Evolutionary conservation across 225 moss, liverwort and hornwort genomes (phyloP), one percentile per base, ranked within the genome.

Genomic region (Physcomitrium patens): DNA sequence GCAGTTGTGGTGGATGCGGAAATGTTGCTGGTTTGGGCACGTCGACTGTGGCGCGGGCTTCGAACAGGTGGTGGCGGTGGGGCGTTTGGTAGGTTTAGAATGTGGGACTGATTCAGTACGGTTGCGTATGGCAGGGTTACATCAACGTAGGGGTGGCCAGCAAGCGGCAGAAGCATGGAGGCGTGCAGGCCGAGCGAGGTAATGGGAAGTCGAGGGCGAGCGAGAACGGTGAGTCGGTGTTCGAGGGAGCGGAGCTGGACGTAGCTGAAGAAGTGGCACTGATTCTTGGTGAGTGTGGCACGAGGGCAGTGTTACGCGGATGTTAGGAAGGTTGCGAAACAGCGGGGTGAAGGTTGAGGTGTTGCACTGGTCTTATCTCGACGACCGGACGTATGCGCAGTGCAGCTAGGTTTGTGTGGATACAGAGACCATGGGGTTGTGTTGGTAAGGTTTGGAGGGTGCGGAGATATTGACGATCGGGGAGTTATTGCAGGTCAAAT

Each of bases 231-330:
- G 83, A 84, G 10, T 74, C 76, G 11, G 74, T 80, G 68, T 88
- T 88, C 64, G 88, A 86, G 76, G 88, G 80, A 77, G 85, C 85
- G 59, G 88, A 88, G 74, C 85, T 85, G 88, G 85, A 85, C 55
- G 88, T 80, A 19, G 88, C 88, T 17, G 85, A 85, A 81, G 88
- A 88, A 70, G 76, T 88, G 78, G 88, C 88, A 14, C 79, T 79
- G 45, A 88, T 77, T 68, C 80, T 88, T 9, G 88, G 88, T 88
- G 54, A 71, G 88, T 81, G 31, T 37, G 31, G 31, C 31, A 37
- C 31, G 31, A 7, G 31, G 31, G 31, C 31, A 37, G 31, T 37
- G 31, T 37, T 37, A 37, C 31, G 31, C 5, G 5, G 31, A 37
- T 37, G 31, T 37, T 37, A 37, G 31, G 31, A 37, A 37, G 31